Evolutionary conservation across 2,329 filamentous ascomycete species (phyloP), one percentile per base, ranked within the genome.

Genomic region (Thelonectria blattea): DNA sequence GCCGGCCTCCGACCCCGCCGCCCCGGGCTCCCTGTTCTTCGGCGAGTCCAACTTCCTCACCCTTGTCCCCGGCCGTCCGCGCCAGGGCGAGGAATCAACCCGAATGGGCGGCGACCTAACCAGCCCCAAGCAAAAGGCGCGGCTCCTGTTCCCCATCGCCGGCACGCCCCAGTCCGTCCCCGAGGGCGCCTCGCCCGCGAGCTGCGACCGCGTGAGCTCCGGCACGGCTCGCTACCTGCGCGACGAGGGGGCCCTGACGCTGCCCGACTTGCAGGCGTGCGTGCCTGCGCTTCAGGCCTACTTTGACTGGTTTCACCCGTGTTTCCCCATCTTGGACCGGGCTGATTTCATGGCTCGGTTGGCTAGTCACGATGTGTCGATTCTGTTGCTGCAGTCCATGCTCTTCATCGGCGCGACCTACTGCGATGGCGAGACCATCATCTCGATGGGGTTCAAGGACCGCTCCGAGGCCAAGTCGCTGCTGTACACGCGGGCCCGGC

Each of bases 271-370:
- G 14, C 67, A 75, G 2, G 74, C 79, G 17, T 79, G 79, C 43
- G 72, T 80, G 4, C 75, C 75, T 1, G 73, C 83, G 0, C 66
- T 85, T 1, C 72, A 78, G 17, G 82, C 83, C 0, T 86, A 85
- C 71, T 86, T 86, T 56, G 73, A 76, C 20, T 84, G 82, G 79
- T 85, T 85, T 53, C 84, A 86, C 62, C 82, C 84, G 0, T 82
- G 81, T 55, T 86, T 85, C 49, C 82, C 84, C 0, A 77, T 86
- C 12, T 64, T 86, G 1, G 81, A 85, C 63, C 77, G 81, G 4
- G 72, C 73, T 1, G 76, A 79, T 0, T 72, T 84, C 9, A 74
- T 78, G 55, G 68, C 72, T 2, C 71, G 72, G 2, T 78, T 82
- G 41, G 71, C 70, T 8, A 72, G 74, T 10, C 75, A 76, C 10